Base-by-base conservation (phyloP, 768 basidiomycete genomes). In the Suillus hirtellus region DNA sequence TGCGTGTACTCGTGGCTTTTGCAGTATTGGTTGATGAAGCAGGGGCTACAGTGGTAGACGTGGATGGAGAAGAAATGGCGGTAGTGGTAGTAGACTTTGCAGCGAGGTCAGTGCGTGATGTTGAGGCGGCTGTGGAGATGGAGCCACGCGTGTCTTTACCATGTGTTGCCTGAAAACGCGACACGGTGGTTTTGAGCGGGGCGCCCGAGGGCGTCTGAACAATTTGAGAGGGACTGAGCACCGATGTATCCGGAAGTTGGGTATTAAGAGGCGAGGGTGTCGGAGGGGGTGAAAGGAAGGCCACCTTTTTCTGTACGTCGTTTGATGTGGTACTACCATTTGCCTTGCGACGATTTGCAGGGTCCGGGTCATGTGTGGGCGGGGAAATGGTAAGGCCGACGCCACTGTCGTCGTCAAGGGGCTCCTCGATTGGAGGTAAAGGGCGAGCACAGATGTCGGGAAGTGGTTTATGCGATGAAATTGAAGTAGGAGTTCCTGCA, bases 261-360 rank as follows among this genome's bases (percentile, higher is more conserved):
- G 72, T 64, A 60, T 72, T 71, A 64, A 82, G 78, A 64, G 78
- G 82, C 44, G 80, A 75, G 58, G 89, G 87, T 0, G 90, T 89
- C 35, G 89, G 89, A 15, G 89, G 86, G 56, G 92, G 91, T 35
- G 91, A 92, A 69, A 90, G 82, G 77, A 95, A 95, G 34, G 92
- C 93, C 52, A 95, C 93, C 78, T 93, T 93, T 81, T 95, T 95
- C 71, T 84, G 85, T 38, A 84, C 79, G 67, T 89, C 89, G 65
- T 74, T 74, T 54, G 42, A 64, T 44, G 53, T 68, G 64, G 70
- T 70, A 63, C 73, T 76, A 50, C 74, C 72, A 63, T 79, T 80
- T 62, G 74, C 72, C 35, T 74, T 75, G 71, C 77, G 82, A 67
- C 80, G 79, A 68, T 71, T 72, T 10, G 67, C 63, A n/a, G 66